phyloP scores from a whole-genome alignment of 1,139 yeast genomes.

The Casaregolazyma lundiana region DNA sequence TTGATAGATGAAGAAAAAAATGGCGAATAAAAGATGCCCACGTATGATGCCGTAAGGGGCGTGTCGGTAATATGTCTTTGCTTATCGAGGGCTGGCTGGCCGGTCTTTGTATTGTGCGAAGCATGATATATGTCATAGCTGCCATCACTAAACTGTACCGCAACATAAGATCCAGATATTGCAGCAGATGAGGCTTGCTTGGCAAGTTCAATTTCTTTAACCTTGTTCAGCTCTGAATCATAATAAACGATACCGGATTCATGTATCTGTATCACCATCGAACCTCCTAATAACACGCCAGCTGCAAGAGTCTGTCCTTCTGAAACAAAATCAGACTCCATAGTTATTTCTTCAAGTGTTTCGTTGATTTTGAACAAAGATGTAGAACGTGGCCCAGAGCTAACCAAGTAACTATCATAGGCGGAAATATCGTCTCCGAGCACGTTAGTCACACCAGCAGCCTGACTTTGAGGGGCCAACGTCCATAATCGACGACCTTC shows the following conservation, averaged over 20 bases:
- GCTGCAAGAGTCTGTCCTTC: constrained; percentile 64
- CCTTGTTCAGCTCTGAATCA: constrained; percentile 54
- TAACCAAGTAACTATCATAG: constrained; percentile 55
- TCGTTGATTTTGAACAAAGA: constrained; percentile 59
- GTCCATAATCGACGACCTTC: constrained; percentile 33
- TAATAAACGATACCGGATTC: constrained; percentile 61
- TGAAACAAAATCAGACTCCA: constrained; percentile 54
- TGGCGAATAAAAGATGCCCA: not conserved
- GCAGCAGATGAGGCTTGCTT: constrained; percentile 4
- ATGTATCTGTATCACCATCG: constrained; percentile 69
- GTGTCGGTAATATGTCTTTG: constrained; percentile 8
- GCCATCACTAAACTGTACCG: constrained; percentile 2
- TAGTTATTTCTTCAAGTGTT: constrained; percentile 59
- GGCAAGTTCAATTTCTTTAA: constrained; percentile 21
- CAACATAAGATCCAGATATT: constrained; percentile 10
- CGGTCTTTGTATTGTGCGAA: constrained; percentile 6
- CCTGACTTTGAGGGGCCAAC: constrained; percentile 24
- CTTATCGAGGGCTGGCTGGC: constrained; percentile 7
- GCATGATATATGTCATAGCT: constrained; percentile 5
- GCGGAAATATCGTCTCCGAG: constrained; percentile 27
- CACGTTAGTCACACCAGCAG: constrained; percentile 13
- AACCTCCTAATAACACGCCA: constrained; percentile 55
- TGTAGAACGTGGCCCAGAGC: constrained; percentile 41
- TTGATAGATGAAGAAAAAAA: not conserved
- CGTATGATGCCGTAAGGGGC: not conserved